Conservation (phyloP, 129 eudicot genomes). For the Pittosporum tobira region DNA sequence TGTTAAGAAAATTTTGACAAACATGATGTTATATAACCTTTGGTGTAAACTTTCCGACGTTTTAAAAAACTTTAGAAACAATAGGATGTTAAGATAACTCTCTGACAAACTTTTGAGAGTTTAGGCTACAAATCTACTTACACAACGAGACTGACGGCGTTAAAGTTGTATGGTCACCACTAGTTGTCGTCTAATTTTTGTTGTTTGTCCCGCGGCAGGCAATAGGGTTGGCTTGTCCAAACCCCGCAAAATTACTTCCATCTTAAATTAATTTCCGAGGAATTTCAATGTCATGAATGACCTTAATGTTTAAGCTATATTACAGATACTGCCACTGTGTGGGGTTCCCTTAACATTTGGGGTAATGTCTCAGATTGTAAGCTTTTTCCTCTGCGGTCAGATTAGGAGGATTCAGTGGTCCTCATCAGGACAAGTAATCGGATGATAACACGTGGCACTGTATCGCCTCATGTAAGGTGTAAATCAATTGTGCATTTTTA, state of each 20-base stretch:
- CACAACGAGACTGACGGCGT: too few relatives aligned
- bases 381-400: slow-evolving; percentile 10
- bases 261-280: slow-evolving; percentile 10
- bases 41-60: too few relatives aligned
- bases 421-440: slow-evolving; percentile 24
- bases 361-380: slow-evolving; percentile 8
- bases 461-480: slow-evolving; percentile 13
- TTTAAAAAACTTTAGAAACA: too few relatives aligned
- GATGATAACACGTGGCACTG: slow-evolving; percentile 24
- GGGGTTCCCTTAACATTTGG: slow-evolving; percentile 25
- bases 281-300: not conserved
- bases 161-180: too few relatives aligned
- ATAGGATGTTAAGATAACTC: too few relatives aligned
- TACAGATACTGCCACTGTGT: not conserved
- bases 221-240: slow-evolving; percentile 54
- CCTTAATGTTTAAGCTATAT: not conserved
- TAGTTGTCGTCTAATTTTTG: slow-evolving; percentile 16
- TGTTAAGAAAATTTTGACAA: too few relatives aligned
- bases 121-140: too few relatives aligned
- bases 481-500: slow-evolving; percentile 21
- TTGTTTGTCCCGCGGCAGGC: slow-evolving; percentile 46
- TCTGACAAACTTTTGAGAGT: too few relatives aligned
- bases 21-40: too few relatives aligned
- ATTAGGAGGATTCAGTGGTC: slow-evolving; percentile 22
- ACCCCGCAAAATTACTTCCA: slow-evolving; percentile 34